Evolutionary conservation across 2,329 filamentous ascomycete species (phyloP).

Genomic region (Alternaria arbusti): DNA sequence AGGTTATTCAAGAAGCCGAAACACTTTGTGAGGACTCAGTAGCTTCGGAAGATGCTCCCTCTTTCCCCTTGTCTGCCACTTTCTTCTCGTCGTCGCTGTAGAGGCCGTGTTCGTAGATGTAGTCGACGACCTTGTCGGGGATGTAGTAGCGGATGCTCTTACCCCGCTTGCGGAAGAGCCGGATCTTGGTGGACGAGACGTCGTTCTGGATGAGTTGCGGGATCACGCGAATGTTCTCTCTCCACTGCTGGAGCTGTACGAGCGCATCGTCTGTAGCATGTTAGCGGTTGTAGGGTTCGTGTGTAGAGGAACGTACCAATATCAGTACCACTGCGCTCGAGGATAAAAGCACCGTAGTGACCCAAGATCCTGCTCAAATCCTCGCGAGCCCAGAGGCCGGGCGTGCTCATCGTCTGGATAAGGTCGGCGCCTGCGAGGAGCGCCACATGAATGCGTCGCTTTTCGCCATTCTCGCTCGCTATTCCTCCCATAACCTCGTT

Average conservation of each 20-base stretch:
- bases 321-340: constrained; percentile 88
- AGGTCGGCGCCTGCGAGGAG: constrained; percentile 74
- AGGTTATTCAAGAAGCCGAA: constrained; percentile 18
- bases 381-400: constrained; percentile 76
- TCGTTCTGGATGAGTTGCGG: constrained; percentile 88
- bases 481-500: constrained; percentile 80
- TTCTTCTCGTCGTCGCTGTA: constrained; percentile 49
- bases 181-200: constrained; percentile 81
- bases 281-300: constrained; percentile 12
- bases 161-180: constrained; percentile 65
- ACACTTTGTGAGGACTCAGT: constrained; percentile 31
- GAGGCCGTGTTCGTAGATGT: constrained; percentile 50
- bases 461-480: constrained; percentile 69
- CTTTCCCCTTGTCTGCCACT: constrained; percentile 44
- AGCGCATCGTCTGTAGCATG: constrained; percentile 73
- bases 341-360: constrained; percentile 81
- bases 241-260: constrained; percentile 79
- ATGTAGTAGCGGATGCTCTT: constrained; percentile 53
- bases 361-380: constrained; percentile 90
- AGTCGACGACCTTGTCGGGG: constrained; percentile 48
- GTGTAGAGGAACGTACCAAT: constrained; percentile 54
- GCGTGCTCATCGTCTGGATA: constrained; percentile 60
- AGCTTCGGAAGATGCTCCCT: constrained; percentile 28
- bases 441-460: constrained; percentile 74
- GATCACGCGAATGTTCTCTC: constrained; percentile 86